These are phyloP conservation scores for Periconia macrospinosa DNA, from an alignment of 2,329 filamentous ascomycete species.

Conservation along the genomic window DNA sequence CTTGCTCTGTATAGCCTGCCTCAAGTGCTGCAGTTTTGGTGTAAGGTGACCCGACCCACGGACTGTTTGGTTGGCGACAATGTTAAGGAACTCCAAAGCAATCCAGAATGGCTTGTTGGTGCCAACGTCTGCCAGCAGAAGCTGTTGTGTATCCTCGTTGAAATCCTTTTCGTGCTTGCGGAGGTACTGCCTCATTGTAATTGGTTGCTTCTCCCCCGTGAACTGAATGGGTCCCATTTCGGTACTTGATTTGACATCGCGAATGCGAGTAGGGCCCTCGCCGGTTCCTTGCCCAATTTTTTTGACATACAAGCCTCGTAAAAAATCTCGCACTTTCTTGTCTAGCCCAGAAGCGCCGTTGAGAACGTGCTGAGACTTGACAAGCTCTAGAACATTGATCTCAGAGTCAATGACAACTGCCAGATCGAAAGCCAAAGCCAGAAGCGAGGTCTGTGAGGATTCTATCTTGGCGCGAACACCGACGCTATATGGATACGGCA, in stretches of 20 bases:
- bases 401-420: neutral
- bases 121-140: slow-evolving; percentile 2
- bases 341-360: neutral
- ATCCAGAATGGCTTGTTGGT: slow-evolving; percentile 1
- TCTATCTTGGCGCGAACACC: neutral
- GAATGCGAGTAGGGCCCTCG: neutral
- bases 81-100: neutral
- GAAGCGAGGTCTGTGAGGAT: neutral
- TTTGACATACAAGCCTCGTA: neutral
- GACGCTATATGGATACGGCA: neutral
- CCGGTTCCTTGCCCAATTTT: neutral
- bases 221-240: neutral
- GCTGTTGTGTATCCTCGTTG: neutral
- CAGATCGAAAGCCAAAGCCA: neutral
- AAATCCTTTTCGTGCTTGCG: neutral
- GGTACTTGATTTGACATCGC: neutral
- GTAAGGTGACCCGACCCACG: neutral
- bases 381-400: neutral
- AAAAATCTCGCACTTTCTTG: neutral
- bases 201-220: neutral
- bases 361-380: neutral
- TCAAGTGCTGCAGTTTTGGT: neutral
- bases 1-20: neutral
- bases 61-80: neutral
- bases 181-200: neutral